These are phyloP conservation scores for Trypanosomatidae sp. DNA, from an alignment of 208 protist species.

Conservation along the genomic window DNA sequence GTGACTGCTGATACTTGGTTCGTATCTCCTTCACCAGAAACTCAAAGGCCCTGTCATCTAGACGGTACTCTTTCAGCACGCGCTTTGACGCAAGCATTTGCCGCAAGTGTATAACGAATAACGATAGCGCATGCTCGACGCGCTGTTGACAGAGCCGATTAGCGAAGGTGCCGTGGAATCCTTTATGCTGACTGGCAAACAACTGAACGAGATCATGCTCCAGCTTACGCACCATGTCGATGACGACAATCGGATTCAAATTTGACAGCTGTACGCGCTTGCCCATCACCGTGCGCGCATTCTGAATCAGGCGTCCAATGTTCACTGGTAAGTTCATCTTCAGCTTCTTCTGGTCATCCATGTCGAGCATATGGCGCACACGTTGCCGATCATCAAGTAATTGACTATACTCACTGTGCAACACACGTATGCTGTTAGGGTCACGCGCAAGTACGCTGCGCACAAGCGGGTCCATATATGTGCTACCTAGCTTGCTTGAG, in stretches of 20 bases:
- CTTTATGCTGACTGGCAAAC: slow-evolving; percentile 68
- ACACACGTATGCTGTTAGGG: slow-evolving; percentile 32
- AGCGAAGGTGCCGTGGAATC: slow-evolving; percentile 30
- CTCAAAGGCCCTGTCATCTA: slow-evolving; percentile 93
- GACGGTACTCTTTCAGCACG: slow-evolving; percentile 89
- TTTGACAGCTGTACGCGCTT: slow-evolving; percentile 82
- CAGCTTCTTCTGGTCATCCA: slow-evolving; percentile 44
- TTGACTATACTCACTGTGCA: slow-evolving; percentile 88
- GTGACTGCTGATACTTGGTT: slow-evolving; percentile 86
- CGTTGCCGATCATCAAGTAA: slow-evolving; percentile 72
- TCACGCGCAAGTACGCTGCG: slow-evolving; percentile 75
- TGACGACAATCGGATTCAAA: slow-evolving; percentile 84
- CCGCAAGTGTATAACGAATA: slow-evolving; percentile 93
- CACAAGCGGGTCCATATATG: slow-evolving; percentile 81
- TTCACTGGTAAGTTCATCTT: slow-evolving; percentile 90
- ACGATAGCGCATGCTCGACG: slow-evolving; percentile 89
- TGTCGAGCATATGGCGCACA: slow-evolving; percentile 47
- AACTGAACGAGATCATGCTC: slow-evolving; percentile 71
- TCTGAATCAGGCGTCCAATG: slow-evolving; percentile 91
- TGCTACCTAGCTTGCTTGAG: slow-evolving; percentile 49
- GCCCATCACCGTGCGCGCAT: slow-evolving; percentile 90
- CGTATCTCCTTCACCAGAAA: slow-evolving; percentile 96
- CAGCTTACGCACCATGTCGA: slow-evolving; percentile 61
- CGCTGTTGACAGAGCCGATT: slow-evolving; percentile 85
- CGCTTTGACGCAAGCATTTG: slow-evolving; percentile 89